Conservation (phyloP, 1,284 basidiomycete species). For the Apiotrichum siamense region DNA sequence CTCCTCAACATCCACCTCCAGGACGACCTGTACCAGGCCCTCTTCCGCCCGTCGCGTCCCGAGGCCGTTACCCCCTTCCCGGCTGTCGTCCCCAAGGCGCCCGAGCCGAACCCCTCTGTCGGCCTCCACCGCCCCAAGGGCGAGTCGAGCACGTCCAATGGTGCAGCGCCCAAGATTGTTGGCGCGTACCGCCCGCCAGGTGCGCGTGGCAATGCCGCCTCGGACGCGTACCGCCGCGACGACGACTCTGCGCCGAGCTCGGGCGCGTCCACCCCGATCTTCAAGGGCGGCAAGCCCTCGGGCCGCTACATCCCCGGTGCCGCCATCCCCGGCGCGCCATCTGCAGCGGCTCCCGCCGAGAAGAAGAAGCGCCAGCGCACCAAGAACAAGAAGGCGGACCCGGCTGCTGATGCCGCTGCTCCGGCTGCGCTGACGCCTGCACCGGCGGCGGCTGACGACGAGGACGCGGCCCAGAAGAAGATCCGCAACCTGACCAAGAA, state of each 20-base stretch:
- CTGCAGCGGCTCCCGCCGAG: slow-evolving; percentile 44
- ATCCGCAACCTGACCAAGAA: slow-evolving; percentile 86
- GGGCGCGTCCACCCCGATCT: slow-evolving; percentile 51
- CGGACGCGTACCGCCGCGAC: slow-evolving; percentile 81
- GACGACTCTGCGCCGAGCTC: slow-evolving; percentile 57
- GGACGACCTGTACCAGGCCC: slow-evolving; percentile 76
- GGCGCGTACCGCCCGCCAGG: slow-evolving; percentile 88
- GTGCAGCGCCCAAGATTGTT: slow-evolving; percentile 56
- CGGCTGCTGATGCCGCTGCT: slow-evolving; percentile 13
- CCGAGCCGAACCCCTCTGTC: slow-evolving; percentile 61
- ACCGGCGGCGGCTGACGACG: slow-evolving; percentile 51
- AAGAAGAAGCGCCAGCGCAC: slow-evolving; percentile 56
- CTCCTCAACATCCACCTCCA: slow-evolving; percentile 78
- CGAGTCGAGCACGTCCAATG: slow-evolving; percentile 30
- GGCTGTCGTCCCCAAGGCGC: slow-evolving; percentile 64
- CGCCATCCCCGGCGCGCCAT: slow-evolving; percentile 39
- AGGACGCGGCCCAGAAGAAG: slow-evolving; percentile 83
- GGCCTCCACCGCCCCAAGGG: slow-evolving; percentile 32
- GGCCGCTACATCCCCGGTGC: slow-evolving; percentile 64
- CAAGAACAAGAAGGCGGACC: slow-evolving; percentile 52
- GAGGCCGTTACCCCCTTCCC: slow-evolving; percentile 68
- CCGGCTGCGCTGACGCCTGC: slow-evolving; percentile 25
- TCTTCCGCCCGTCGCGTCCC: slow-evolving; percentile 71
- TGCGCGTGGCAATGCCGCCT: slow-evolving; percentile 77
- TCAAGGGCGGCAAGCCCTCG: slow-evolving; percentile 53